A percentile compares a stretch with the other conserved stretches of the same genome.
Evolutionary conservation across 192 early-diverging fungal genomes (phyloP).

Genomic region (Haplosporangium gracile): DNA sequence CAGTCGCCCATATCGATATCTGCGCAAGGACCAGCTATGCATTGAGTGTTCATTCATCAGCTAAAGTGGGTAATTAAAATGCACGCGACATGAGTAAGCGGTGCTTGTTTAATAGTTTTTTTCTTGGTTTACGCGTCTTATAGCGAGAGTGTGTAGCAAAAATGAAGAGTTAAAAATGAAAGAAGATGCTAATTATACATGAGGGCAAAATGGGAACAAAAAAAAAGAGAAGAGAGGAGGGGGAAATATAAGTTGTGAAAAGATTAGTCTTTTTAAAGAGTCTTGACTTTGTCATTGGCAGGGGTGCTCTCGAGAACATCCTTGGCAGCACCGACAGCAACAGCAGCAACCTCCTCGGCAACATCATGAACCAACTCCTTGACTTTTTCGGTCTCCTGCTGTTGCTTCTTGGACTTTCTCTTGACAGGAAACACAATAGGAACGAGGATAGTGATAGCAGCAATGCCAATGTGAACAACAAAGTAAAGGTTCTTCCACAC

Average conservation of each 20-base stretch:
- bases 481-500: conserved; percentile 77
- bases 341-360: conserved; percentile 18
- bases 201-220: too few species aligned
- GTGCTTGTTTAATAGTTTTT: neutral
- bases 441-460: conserved; percentile 44
- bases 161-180: neutral
- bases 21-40: neutral
- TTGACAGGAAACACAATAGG: conserved; percentile 52
- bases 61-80: neutral
- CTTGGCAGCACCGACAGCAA: conserved; percentile 17
- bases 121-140: neutral
- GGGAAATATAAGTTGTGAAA: neutral
- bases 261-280: neutral
- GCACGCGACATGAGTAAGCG: neutral
- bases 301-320: conserved; percentile 17
- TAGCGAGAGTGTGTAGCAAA: neutral
- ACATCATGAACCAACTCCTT: conserved; percentile 29
- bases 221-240: neutral
- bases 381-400: conserved; percentile 36
- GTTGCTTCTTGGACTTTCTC: conserved; percentile 41
- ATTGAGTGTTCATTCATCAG: neutral
- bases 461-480: conserved; percentile 68
- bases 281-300: conserved; percentile 22
- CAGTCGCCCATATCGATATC: too few species aligned
- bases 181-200: neutral